A percentile compares a stretch with the other conserved stretches of the same genome.
Evolutionary conservation across 2,329 filamentous ascomycete species (phyloP).

Genomic region (Aspergillus jensenii): DNA sequence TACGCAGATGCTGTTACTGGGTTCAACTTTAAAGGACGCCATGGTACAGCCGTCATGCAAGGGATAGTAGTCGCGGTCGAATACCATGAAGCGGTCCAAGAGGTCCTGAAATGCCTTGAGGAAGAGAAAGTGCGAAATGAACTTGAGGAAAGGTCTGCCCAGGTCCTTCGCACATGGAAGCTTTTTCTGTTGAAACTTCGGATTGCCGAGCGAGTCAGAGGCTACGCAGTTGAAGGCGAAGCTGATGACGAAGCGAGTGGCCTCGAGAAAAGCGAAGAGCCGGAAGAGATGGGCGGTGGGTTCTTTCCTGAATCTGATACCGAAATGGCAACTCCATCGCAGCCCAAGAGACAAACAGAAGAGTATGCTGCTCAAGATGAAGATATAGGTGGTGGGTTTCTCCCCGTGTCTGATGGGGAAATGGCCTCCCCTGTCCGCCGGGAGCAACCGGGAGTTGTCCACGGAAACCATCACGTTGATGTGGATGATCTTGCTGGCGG

Average conservation of each 20-base stretch:
- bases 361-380: slow-evolving; percentile 21
- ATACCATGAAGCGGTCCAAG: slow-evolving; percentile 68
- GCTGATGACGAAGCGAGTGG: slow-evolving; percentile 39
- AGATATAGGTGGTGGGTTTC: slow-evolving; percentile 38
- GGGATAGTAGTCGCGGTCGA: slow-evolving; percentile 76
- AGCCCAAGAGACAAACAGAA: background rate
- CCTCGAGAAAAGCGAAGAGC: slow-evolving; percentile 22
- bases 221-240: slow-evolving; percentile 44
- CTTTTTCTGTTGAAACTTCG: slow-evolving; percentile 62
- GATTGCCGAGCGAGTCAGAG: slow-evolving; percentile 72
- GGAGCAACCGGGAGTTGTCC: background rate
- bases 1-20: slow-evolving; percentile 88
- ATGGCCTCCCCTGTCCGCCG: background rate
- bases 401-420: slow-evolving; percentile 33
- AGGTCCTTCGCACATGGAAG: slow-evolving; percentile 58
- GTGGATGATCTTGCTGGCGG: slow-evolving; percentile 19
- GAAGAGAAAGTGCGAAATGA: slow-evolving; percentile 65
- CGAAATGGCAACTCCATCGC: background rate
- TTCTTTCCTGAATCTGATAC: slow-evolving; percentile 32
- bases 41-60: slow-evolving; percentile 78
- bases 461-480: background rate
- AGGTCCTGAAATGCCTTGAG: slow-evolving; percentile 66
- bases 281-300: slow-evolving; percentile 29
- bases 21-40: slow-evolving; percentile 81
- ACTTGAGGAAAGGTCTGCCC: slow-evolving; percentile 52